These are phyloP conservation scores for Macrophomina phaseolina DNA, from an alignment of 2,329 filamentous ascomycete genomes.

Conservation along the genomic window DNA sequence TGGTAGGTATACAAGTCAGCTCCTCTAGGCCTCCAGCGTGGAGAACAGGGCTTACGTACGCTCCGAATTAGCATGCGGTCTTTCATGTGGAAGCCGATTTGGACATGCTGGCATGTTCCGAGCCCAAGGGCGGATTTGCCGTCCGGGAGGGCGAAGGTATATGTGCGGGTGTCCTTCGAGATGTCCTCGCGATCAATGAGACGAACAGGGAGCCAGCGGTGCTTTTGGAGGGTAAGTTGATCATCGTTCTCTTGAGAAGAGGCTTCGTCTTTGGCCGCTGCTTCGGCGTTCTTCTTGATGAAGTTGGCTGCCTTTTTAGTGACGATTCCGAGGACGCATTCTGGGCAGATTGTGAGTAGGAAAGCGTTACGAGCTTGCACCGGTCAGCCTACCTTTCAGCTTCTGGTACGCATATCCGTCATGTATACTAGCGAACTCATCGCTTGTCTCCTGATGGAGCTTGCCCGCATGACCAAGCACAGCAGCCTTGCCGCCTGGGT, in stretches of 20 bases:
- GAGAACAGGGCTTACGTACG: too few relatives aligned
- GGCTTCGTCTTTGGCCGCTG: slow-evolving; percentile 46
- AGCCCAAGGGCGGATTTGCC: slow-evolving; percentile 52
- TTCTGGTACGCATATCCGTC: slow-evolving; percentile 59
- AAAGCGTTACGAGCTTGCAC: neutral
- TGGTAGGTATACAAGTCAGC: too few relatives aligned
- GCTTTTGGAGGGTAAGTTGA: slow-evolving; percentile 49
- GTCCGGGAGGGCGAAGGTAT: slow-evolving; percentile 55
- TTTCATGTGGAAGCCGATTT: slow-evolving; percentile 59
- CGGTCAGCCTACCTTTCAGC: slow-evolving; percentile 42
- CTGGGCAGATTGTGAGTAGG: slow-evolving; percentile 36
- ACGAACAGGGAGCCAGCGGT: slow-evolving; percentile 55
- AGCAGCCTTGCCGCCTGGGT: slow-evolving; percentile 56
- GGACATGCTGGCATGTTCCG: slow-evolving; percentile 59
- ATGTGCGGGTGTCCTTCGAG: slow-evolving; percentile 53
- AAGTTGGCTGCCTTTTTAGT: slow-evolving; percentile 56
- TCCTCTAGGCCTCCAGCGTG: too few relatives aligned
- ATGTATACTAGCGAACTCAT: slow-evolving; percentile 58
- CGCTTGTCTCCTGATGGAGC: slow-evolving; percentile 56
- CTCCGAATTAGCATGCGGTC: slow-evolving; percentile 58
- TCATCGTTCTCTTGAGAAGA: slow-evolving; percentile 32
- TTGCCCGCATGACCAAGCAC: slow-evolving; percentile 58
- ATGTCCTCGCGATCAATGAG: slow-evolving; percentile 47
- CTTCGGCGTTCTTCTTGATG: slow-evolving; percentile 53
- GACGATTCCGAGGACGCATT: slow-evolving; percentile 57